These are phyloP conservation scores for Trichoderma simmonsii DNA, from an alignment of 2,329 filamentous ascomycete species.

Conservation along the genomic window DNA sequence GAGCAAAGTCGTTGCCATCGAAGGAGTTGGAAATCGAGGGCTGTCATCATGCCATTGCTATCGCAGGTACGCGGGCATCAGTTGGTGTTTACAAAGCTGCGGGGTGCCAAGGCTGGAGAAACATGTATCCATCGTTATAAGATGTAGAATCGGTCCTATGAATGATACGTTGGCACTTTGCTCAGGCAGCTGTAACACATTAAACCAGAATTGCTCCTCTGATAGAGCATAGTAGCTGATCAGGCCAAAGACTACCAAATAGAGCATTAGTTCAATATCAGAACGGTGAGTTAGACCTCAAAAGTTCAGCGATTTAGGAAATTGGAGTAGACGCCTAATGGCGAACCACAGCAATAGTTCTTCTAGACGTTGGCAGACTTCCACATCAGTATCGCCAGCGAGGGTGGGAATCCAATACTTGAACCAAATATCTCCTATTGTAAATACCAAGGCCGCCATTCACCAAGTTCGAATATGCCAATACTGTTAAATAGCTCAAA, in stretches of 20 bases:
- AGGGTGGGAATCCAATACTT: background rate
- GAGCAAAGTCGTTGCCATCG: background rate
- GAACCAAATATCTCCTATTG: background rate
- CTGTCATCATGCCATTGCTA: background rate
- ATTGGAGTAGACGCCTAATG: background rate
- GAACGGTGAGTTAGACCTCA: background rate
- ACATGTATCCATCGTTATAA: background rate
- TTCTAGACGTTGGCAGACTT: background rate
- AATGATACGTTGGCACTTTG: background rate
- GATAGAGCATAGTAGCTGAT: background rate
- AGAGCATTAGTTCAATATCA: background rate
- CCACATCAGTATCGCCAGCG: background rate
- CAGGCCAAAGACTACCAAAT: background rate
- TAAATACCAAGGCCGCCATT: background rate
- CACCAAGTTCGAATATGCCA: background rate
- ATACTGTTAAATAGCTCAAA: background rate
- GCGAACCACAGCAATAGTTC: background rate
- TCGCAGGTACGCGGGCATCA: background rate
- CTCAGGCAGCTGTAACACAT: background rate
- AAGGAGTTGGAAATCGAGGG: background rate
- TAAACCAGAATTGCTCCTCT: background rate
- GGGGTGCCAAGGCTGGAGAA: background rate
- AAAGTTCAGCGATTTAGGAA: fast-evolving
- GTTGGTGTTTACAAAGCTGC: background rate
- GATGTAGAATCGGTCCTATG: background rate